Evolutionary conservation across 2,329 filamentous ascomycete genomes (phyloP).

Genomic region (Fusarium torreyae): DNA sequence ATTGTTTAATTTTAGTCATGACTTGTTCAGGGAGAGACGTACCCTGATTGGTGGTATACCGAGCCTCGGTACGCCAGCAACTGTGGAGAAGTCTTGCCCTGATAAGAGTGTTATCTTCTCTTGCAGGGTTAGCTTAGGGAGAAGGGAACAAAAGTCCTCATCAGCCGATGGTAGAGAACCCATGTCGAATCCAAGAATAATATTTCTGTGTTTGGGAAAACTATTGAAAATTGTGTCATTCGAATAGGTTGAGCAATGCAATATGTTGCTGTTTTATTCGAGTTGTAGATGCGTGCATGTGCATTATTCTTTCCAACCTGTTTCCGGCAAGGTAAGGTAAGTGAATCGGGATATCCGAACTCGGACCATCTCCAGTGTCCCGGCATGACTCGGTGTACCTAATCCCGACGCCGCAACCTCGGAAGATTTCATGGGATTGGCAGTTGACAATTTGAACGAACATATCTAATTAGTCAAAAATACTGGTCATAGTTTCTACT

Average conservation of each 20-base stretch:
- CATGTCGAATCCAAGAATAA: neutral
- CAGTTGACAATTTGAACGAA: neutral
- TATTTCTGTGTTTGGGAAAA: too few relatives aligned
- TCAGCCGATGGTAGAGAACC: slow-evolving; percentile 1
- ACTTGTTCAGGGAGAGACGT: neutral
- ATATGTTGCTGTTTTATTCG: neutral
- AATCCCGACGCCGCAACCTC: neutral
- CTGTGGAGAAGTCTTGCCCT: slow-evolving; percentile 11
- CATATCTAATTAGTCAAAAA: neutral
- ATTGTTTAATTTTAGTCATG: neutral
- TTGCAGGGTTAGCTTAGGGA: slow-evolving; percentile 6
- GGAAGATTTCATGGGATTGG: neutral
- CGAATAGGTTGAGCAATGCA: neutral
- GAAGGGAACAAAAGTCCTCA: slow-evolving; percentile 10
- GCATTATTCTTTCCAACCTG: neutral
- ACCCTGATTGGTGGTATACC: slow-evolving; percentile 11
- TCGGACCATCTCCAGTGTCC: neutral
- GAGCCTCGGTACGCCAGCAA: slow-evolving; percentile 11
- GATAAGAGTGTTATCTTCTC: slow-evolving; percentile 16
- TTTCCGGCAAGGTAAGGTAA: neutral
- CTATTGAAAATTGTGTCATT: neutral
- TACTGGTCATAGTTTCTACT: too few relatives aligned
- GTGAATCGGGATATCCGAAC: slow-evolving; percentile 12
- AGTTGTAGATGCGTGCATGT: neutral
- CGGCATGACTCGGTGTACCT: neutral